Evolutionary conservation across 345 rosid species (phyloP), one percentile per base, ranked within the genome.

Genomic region (Noccaea caerulescens): DNA sequence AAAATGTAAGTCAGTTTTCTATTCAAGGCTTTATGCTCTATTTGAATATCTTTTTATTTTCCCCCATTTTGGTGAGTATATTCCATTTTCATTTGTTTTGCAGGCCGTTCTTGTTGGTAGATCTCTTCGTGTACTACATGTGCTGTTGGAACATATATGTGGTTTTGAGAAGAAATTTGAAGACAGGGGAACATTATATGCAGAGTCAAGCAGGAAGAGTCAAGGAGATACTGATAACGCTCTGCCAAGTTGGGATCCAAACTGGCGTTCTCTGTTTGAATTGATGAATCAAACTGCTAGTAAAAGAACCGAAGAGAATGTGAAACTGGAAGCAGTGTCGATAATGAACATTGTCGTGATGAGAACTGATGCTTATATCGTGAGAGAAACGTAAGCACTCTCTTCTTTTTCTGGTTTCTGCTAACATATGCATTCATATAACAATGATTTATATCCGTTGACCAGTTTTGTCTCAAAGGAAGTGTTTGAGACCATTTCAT

Each of bases 291-390:
- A 72, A 77, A 79, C 85, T 58, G 79, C 81, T 34, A 58, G 73
- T 76, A 84, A 56, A 55, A 76, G 80, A 73, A 75, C 75, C 34
- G 88, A 94, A 70, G 87, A 80, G 72, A 10, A 36, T 73, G 77
- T 80, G 45, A 88, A 86, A 72, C 63, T 83, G 55, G 96, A 86
- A 81, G 96, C 95, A 54, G 71, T 85, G 50, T 84, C 89, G 13
- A 82, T 85, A 76, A 88, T 94, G 97, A 94, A 85, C 81, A 64
- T 82, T 78, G 79, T 94, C 70, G 53, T 88, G 66, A 73, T 81
- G 88, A 80, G 86, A 68, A 81, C 80, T 64, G 73, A 82, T 82
- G 91, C 89, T 36, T 83, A 66, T 69, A 58, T 72, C 2, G 84
- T 80, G 62, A 85, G 93, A 79, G 93, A 84, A 84, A 82, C 66